Conservation (phyloP, 108 stramenopile species). For the Discostella pseudostelligera region DNA sequence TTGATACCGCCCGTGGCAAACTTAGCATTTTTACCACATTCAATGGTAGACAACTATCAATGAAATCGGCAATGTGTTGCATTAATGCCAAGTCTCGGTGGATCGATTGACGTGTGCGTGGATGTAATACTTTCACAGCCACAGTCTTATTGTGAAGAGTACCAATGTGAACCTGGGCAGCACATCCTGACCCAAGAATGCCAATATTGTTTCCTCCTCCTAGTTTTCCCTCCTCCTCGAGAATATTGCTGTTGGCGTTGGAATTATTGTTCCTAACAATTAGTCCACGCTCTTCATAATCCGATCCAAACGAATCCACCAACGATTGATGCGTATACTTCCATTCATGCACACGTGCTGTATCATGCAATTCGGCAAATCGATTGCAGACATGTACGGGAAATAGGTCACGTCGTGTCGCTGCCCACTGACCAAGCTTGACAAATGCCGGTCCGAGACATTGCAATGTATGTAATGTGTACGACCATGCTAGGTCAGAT, state of each 20-base stretch:
- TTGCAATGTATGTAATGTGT: constrained; percentile 66
- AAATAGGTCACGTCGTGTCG: constrained; percentile 87
- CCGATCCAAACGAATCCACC: constrained; percentile 65
- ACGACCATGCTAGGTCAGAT: constrained; percentile 70
- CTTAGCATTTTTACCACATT: constrained; percentile 64
- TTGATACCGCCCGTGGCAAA: constrained; percentile 68
- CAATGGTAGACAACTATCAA: constrained; percentile 60
- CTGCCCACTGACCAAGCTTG: constrained; percentile 89
- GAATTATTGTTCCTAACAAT: constrained; percentile 14
- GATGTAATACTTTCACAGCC: constrained; percentile 89
- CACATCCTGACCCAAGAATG: constrained; percentile 82
- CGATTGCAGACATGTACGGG: constrained; percentile 69
- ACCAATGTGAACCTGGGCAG: constrained; percentile 86
- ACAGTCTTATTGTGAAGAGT: constrained; percentile 46
- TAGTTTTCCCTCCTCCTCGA: constrained; percentile 5
- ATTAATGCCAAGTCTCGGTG: constrained; percentile 76
- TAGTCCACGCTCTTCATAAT: constrained; percentile 65
- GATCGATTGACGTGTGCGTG: constrained; percentile 54
- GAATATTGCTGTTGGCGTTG: neutral
- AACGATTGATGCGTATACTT: constrained; percentile 60
- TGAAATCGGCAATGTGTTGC: constrained; percentile 56
- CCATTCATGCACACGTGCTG: constrained; percentile 66
- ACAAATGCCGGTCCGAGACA: constrained; percentile 77
- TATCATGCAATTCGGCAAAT: constrained; percentile 67
- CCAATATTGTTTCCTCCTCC: constrained; percentile 6